Percentiles rank a stretch among this genome's conserved stretches.
Conservation (phyloP, 2,329 filamentous ascomycete genomes). For the Phyllosticta paracitricarpa region DNA sequence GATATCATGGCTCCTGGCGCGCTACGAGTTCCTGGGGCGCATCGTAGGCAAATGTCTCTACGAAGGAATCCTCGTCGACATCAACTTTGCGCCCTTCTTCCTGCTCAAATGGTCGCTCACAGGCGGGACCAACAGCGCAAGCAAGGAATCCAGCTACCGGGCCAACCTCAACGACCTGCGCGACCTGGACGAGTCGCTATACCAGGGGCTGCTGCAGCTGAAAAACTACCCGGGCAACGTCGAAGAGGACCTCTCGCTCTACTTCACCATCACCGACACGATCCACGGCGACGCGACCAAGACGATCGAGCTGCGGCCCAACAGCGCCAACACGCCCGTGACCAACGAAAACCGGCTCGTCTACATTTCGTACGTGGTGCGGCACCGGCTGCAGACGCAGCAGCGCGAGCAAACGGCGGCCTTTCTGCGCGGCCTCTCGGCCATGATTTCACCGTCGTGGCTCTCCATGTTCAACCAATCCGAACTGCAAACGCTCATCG, state of each 20-base stretch:
- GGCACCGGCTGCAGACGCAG: constrained; percentile 75
- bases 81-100: constrained; percentile 91
- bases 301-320: constrained; percentile 64
- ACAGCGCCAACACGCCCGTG: constrained; percentile 67
- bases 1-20: constrained; percentile 53
- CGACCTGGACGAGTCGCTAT: constrained; percentile 83
- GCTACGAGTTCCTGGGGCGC: constrained; percentile 85
- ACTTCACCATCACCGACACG: constrained; percentile 79
- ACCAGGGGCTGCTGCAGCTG: constrained; percentile 70
- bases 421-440: constrained; percentile 75
- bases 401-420: constrained; percentile 72
- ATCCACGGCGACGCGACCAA: constrained; percentile 44
- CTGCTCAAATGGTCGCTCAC: constrained; percentile 87
- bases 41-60: constrained; percentile 95
- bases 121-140: constrained; percentile 51
- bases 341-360: constrained; percentile 86
- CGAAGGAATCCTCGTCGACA: constrained; percentile 88
- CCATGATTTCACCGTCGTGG: constrained; percentile 87
- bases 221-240: constrained; percentile 83
- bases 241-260: constrained; percentile 60
- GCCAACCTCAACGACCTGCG: constrained; percentile 91
- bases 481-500: constrained; percentile 86
- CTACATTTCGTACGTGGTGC: constrained; percentile 89
- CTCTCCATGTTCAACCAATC: constrained; percentile 97
- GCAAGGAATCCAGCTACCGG: constrained; percentile 64